Conservation (phyloP, 129 eudicot species). For the Flaveria ramosissima region DNA sequence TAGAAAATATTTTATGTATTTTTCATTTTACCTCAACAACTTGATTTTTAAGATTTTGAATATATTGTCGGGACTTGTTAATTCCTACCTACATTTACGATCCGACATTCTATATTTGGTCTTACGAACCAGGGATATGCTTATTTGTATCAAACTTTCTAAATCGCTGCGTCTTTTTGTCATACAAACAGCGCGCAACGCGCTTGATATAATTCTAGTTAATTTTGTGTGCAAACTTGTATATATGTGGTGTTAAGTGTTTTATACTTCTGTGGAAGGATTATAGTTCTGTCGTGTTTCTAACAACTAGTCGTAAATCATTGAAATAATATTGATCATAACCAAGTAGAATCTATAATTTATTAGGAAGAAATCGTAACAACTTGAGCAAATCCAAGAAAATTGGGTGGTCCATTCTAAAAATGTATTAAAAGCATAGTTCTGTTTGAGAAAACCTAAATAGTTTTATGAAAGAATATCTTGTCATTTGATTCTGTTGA, state of each 20-base stretch:
- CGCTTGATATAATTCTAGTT: too few relatives aligned
- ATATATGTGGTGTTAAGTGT: background rate
- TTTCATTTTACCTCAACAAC: too few relatives aligned
- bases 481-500: constrained; percentile 8
- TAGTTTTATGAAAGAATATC: constrained; percentile 2
- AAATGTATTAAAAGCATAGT: background rate
- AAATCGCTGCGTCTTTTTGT: too few relatives aligned
- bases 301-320: constrained; percentile 11
- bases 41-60: too few relatives aligned
- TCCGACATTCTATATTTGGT: too few relatives aligned
- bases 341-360: constrained; percentile 11
- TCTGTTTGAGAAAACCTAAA: background rate
- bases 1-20: too few relatives aligned
- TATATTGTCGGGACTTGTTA: too few relatives aligned
- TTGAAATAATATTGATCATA: background rate
- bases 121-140: too few relatives aligned
- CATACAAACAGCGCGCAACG: too few relatives aligned
- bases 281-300: background rate
- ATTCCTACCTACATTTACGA: too few relatives aligned
- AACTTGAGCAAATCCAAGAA: constrained; percentile 13
- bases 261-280: background rate
- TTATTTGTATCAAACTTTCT: too few relatives aligned
- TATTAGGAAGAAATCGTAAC: constrained; percentile 14
- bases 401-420: constrained; percentile 5
- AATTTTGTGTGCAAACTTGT: background rate